Conservation (phyloP, 2,329 filamentous ascomycete species). For the Chaetomium globosum region DNA sequence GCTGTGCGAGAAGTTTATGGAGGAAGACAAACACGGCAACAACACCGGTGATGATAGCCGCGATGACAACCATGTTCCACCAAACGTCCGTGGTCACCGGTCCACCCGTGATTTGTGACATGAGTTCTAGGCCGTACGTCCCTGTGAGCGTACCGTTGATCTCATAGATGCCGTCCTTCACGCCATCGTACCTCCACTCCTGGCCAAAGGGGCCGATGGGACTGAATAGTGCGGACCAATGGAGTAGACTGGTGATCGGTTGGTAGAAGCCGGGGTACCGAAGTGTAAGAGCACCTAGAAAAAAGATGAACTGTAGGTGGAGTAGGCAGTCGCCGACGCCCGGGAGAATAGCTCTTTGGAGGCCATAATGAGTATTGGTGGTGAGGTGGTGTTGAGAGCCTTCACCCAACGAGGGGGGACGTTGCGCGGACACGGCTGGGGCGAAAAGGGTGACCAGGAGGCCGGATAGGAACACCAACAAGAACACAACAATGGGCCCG, state of each 20-base stretch:
- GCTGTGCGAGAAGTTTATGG: not conserved
- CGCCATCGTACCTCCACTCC: not conserved
- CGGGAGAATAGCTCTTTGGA: slow-evolving; percentile 1
- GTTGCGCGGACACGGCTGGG: not conserved
- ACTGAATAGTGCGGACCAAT: slow-evolving; percentile 13
- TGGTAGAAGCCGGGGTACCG: slow-evolving; percentile 19
- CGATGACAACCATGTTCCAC: slow-evolving; percentile 13
- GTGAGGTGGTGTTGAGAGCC: not conserved
- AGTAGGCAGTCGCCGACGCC: slow-evolving; percentile 16
- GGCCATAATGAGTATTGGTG: not conserved
- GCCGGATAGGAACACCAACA: slow-evolving; percentile 10
- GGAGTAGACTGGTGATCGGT: slow-evolving; percentile 6
- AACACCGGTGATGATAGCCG: not conserved
- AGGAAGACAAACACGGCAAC: not conserved
- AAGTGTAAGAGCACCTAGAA: slow-evolving; percentile 11
- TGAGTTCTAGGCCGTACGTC: slow-evolving; percentile 11
- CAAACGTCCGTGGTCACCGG: slow-evolving; percentile 15
- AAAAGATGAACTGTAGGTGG: slow-evolving; percentile 14
- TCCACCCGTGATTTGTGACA: slow-evolving; percentile 14
- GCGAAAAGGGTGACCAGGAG: slow-evolving; percentile 1
- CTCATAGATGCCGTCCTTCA: slow-evolving; percentile 12
- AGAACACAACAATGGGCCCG: slow-evolving; percentile 11
- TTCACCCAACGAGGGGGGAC: too few species aligned
- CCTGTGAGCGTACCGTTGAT: slow-evolving; percentile 16
- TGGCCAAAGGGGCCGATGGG: slow-evolving; percentile 13